phyloP scores from a whole-genome alignment of 1,284 basidiomycete genomes.

The Ceratobasidium sp. region DNA sequence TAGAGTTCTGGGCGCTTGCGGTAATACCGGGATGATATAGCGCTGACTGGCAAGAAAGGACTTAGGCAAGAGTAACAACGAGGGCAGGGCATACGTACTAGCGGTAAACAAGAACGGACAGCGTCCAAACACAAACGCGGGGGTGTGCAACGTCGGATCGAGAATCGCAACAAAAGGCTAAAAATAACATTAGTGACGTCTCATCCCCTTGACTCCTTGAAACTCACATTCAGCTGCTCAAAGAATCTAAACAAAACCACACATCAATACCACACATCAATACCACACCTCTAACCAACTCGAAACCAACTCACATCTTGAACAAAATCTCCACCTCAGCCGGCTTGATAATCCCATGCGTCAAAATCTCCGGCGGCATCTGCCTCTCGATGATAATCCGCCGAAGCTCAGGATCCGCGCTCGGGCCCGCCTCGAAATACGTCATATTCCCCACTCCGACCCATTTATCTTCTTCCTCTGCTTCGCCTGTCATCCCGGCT shows the following conservation, averaged over 20 bases:
- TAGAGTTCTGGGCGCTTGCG: slow-evolving; percentile 81
- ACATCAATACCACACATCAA: slow-evolving; percentile 50
- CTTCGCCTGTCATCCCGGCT: slow-evolving; percentile 62
- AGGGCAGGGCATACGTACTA: slow-evolving; percentile 63
- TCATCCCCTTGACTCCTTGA: background rate
- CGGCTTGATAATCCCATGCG: slow-evolving; percentile 82
- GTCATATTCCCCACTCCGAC: slow-evolving; percentile 81
- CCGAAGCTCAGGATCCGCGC: slow-evolving; percentile 74
- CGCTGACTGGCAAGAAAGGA: slow-evolving; percentile 69
- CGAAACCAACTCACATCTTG: slow-evolving; percentile 68
- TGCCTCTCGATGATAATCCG: slow-evolving; percentile 82
- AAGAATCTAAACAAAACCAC: slow-evolving; percentile 72
- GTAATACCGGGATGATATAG: slow-evolving; percentile 81
- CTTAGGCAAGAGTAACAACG: background rate
- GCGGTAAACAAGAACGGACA: slow-evolving; percentile 88
- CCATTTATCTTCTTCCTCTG: slow-evolving; percentile 64
- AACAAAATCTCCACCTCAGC: slow-evolving; percentile 86
- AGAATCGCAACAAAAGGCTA: slow-evolving; percentile 81
- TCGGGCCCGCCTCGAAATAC: slow-evolving; percentile 78
- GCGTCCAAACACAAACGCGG: slow-evolving; percentile 76
- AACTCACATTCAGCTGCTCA: slow-evolving; percentile 74
- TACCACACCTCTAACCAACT: too few relatives aligned
- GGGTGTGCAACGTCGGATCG: slow-evolving; percentile 79
- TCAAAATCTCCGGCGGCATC: slow-evolving; percentile 83
- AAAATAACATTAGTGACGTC: slow-evolving; percentile 11